Evolutionary conservation across 2,329 filamentous ascomycete genomes (phyloP), one percentile per base, ranked within the genome.

Genomic region (Claviceps sp.): DNA sequence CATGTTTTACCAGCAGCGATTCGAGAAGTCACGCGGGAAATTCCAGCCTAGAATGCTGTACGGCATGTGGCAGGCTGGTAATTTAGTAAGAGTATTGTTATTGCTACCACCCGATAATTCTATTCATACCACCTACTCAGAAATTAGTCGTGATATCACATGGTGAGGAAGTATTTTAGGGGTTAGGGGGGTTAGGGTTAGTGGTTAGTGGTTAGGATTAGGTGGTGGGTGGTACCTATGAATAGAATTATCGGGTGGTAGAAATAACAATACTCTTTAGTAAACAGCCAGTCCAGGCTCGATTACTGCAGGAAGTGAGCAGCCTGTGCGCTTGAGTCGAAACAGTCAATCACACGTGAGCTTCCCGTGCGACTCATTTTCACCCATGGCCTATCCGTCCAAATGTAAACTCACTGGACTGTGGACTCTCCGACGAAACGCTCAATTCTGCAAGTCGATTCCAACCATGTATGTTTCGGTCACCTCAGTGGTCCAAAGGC

Each of bases 1-100:
- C 20, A 37, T 49, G 14, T 51, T 49, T 4, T 53, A 51, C 34
- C 40, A 45, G 40, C 49, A 51, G 8, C 49, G 52, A 23, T 51
- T 53, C 14, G 52, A 53, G 26, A 37, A 13, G 7, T 5, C 49
- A 16, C 52, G 49, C 34, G 23, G 29, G 45, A 42, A 40, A 38
- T 20, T 49, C 14, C 52, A 49, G 34, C 37, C 40, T 2, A 45
- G 14, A 22, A 36, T 51, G 20, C 36, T 45, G n/a, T 40, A 49
- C 16, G 45, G 29, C 14, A 11, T 37, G 26, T 23, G 49, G 6
- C 52, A 42, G 37, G 40, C 9, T 34, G 4, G 9, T 20, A 20
- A 20, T 20, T 20, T 20, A 20, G 20, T 34, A 51, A n/a, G n/a
- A n/a, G n/a, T n/a, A n/a, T n/a, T n/a, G n/a, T n/a, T n/a, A n/a